Base-by-base conservation (phyloP, 176 grass and related monocot genomes). In the Rhynchospora tenuis region DNA sequence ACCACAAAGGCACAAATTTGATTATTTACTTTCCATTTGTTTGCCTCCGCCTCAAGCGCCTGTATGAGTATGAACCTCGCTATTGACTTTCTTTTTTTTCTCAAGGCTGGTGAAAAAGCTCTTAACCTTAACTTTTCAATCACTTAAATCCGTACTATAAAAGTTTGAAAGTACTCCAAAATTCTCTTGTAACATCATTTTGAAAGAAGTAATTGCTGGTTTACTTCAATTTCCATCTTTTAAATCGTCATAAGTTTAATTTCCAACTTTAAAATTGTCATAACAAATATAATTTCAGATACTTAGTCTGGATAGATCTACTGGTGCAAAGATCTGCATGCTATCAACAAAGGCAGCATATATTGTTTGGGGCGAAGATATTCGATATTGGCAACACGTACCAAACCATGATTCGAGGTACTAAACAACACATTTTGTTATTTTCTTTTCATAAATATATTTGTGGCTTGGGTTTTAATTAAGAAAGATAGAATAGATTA, bases 241-340 rank as follows among this genome's bases (percentile, higher is more conserved):
- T 22, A 48, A 22, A 15, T 19, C 9, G 13, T 45, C 51, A 22
- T 24, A 13, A 56, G 33, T 38, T 38, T 4, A 38, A 38, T 38
- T 38, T 38, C 2, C 33, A 38, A 38, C 13, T 45, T 8, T 22
- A 22, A 23, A 22, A 15, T 19, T 20, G 13, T 45, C 51, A 22
- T 24, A 13, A 56, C 26, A n/a, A n/a, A n/a, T n/a, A 61, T 24
- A 78, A 56, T 9, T 52, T 22, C 17, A 80, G 77, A 80, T 15
- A 10, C 43, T 80, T 19, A 80, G 52, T 31, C n/a, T 80, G 19
- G 77, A 80, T 2, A 80, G 16, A 80, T 9, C 0, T 19, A 80
- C 24, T 9, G 77, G 77, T 1, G 55, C 77, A 38, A 80, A 80
- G 29, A 80, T 20, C 7, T 80, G 60, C 27, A 80, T 80, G 77